Percentiles rank a stretch among this genome's conserved stretches.
Conservation (phyloP, 2,329 filamentous ascomycete genomes). For the Dothidotthia symphoricarpi region DNA sequence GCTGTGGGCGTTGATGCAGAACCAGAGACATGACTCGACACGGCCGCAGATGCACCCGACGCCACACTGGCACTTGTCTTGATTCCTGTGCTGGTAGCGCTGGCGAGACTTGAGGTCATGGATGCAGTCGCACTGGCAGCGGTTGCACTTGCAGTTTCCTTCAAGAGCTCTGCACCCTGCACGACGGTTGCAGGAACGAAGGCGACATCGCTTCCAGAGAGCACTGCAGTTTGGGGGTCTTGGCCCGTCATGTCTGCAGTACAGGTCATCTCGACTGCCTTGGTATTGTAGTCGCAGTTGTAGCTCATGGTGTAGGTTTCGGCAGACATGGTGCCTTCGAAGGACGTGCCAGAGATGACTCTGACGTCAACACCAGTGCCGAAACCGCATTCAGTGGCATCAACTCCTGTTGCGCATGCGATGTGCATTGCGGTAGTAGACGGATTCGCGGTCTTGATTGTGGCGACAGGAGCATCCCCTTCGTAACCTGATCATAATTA, state of each 20-base stretch:
- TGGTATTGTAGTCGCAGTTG: conserved; percentile 26
- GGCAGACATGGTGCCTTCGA: conserved; percentile 19
- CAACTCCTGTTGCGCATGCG: conserved; percentile 21
- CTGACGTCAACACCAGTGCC: conserved; percentile 20
- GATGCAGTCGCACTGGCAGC: conserved; percentile 6
- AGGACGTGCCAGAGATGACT: conserved; percentile 15
- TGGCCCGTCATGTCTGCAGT: conserved; percentile 21
- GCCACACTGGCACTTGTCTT: conserved; percentile 4
- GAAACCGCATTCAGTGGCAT: conserved; percentile 26
- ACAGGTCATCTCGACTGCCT: conserved; percentile 25
- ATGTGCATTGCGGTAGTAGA: conserved; percentile 24
- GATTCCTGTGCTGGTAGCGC: conserved; percentile 6
- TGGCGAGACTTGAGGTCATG: conserved; percentile 1
- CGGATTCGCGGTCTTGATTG: conserved; percentile 19
- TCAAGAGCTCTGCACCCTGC: conserved; percentile 22
- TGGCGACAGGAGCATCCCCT: conserved; percentile 22
- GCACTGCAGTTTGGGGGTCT: conserved; percentile 15
- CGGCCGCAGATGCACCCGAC: conserved; percentile 7
- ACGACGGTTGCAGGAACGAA: conserved; percentile 26
- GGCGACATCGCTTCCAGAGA: conserved; percentile 18
- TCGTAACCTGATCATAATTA: conserved; percentile 12
- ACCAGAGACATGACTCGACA: conserved; percentile 6
- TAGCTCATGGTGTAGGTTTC: conserved; percentile 23
- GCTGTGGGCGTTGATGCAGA: conserved; percentile 4
- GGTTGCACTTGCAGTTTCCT: conserved; percentile 14